Evolutionary conservation across 441 rosid species (phyloP), one percentile per base, ranked within the genome.

Genomic region (Macaranga tanarius): DNA sequence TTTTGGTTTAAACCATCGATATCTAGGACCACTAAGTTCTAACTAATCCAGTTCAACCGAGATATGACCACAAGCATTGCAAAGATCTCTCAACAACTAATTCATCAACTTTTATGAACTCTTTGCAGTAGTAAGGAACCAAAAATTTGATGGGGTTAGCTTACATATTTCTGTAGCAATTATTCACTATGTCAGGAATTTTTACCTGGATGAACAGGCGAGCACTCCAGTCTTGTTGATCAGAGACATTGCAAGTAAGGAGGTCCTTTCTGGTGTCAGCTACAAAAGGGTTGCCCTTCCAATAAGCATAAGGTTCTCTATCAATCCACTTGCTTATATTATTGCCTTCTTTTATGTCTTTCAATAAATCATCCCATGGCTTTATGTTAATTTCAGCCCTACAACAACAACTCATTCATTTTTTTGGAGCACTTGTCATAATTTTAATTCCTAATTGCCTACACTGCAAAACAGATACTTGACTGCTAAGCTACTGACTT

Each of bases 301-400:
- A 92, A 56, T 92, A 90, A 11, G 98, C 96, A 71, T 86, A 86
- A 16, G 90, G 90, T 26, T 86, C 85, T 76, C 96, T 85, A 0
- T 92, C 90, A 12, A 69, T 74, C 95, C 93, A 92, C 40, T 61
- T 81, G 44, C 4, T 88, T 76, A 57, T 75, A 48, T 79, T 78
- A 69, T 88, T 89, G 59, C 92, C 95, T 83, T 82, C 85, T 79
- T 76, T 81, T 73, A 92, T 60, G 65, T 88, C 91, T 77, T 74
- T 82, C 82, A 86, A 72, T 82, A 85, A 77, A 25, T 71, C 81
- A 10, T 68, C 73, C 98, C 96, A 92, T 68, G 89, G 90, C 38
- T 83, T 90, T 76, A 92, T 85, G 73, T 92, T 92, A 71, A 87
- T 86, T 83, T 92, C 98, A 62, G 85, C 84, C 98, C 98, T 92